Evolutionary conservation across 768 basidiomycete species (phyloP).

Genomic region (Boletus tomentosulus): DNA sequence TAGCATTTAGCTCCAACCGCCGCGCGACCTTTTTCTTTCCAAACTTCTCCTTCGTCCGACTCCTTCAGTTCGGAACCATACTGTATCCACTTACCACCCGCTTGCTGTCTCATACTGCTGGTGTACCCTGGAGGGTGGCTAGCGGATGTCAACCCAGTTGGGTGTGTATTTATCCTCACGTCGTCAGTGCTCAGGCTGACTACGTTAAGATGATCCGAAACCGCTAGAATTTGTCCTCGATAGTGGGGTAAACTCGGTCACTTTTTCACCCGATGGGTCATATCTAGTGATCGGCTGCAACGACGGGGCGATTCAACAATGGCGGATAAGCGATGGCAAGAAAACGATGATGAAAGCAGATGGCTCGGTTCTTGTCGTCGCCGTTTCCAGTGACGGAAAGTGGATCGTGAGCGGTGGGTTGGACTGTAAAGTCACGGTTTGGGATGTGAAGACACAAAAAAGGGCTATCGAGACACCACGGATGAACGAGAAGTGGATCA

Average conservation of each 20-base stretch:
- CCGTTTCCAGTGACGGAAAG: conserved; percentile 12
- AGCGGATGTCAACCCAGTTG: conserved; percentile 1
- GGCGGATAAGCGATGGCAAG: conserved; percentile 7
- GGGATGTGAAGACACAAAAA: conserved; percentile 9
- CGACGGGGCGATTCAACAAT: conserved; percentile 12
- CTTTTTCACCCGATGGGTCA: conserved; percentile 14
- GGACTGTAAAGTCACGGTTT: conserved; percentile 7
- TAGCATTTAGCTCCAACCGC: too few relatives aligned
- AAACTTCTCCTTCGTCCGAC: too few relatives aligned
- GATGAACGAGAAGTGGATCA: conserved; percentile 2
- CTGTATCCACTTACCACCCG: neutral
- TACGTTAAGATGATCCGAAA: conserved; percentile 1
- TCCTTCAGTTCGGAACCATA: neutral
- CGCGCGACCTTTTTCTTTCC: too few relatives aligned
- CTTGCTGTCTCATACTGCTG: neutral
- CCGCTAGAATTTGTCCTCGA: conserved; percentile 6
- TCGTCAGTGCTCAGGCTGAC: neutral
- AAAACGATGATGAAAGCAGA: conserved; percentile 7
- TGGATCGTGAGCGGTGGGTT: conserved; percentile 14
- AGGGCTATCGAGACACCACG: neutral
- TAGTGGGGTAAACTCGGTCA: conserved; percentile 6
- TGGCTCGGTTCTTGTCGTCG: conserved; percentile 7
- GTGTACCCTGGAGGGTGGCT: neutral
- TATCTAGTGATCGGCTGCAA: conserved; percentile 10
- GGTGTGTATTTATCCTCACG: conserved; percentile 1